phyloP scores from a whole-genome alignment of 1,284 basidiomycete genomes.

The Cystobasidium pallidum region DNA sequence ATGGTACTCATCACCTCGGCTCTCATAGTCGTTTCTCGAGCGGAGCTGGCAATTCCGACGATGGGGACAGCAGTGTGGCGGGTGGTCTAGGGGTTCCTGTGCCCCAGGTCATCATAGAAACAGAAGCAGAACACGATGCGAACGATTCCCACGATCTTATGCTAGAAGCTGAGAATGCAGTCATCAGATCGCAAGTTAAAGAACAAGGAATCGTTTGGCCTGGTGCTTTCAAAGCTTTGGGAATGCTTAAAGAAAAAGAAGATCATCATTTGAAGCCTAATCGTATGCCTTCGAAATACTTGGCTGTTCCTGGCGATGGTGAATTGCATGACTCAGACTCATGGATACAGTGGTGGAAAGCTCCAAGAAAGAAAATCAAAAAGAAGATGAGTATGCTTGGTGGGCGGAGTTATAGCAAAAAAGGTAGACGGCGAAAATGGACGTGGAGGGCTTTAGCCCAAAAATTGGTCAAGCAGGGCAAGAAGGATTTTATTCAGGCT shows the following conservation, averaged over 20 bases:
- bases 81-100: constrained; percentile 30
- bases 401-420: not conserved
- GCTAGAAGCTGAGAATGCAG: constrained; percentile 49
- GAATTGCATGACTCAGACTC: constrained; percentile 32
- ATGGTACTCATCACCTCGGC: constrained; percentile 4
- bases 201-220: constrained; percentile 45
- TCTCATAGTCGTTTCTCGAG: constrained; percentile 28
- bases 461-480: constrained; percentile 30
- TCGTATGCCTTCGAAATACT: not conserved
- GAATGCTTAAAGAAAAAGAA: constrained; percentile 37
- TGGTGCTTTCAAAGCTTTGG: constrained; percentile 31
- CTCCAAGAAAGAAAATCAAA: constrained; percentile 19
- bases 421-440: constrained; percentile 26
- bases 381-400: constrained; percentile 6
- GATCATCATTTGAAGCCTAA: constrained; percentile 15
- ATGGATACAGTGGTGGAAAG: constrained; percentile 20
- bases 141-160: constrained; percentile 37
- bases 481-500: constrained; percentile 41
- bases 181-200: constrained; percentile 45
- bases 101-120: constrained; percentile 36
- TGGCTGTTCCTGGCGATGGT: constrained; percentile 37
- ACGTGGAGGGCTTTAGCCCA: constrained; percentile 13
- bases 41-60: constrained; percentile 27
- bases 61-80: constrained; percentile 34
- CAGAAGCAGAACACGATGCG: constrained; percentile 38